Conservation (phyloP, 257 asterid species). For the Solanum habrochaites region DNA sequence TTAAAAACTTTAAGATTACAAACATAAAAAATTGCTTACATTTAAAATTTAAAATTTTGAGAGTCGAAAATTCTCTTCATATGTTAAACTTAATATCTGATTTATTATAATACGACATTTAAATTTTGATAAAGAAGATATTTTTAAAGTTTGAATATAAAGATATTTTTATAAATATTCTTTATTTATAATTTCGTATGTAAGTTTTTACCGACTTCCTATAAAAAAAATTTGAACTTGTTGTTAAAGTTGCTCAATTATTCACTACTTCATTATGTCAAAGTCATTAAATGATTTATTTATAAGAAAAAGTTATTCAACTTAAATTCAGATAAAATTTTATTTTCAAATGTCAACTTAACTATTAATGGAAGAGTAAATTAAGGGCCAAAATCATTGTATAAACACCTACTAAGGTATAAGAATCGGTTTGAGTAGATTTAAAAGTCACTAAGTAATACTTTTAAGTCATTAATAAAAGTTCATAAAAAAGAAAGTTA, state of each 20-base stretch:
- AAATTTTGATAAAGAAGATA: neutral
- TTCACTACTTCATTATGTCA: neutral
- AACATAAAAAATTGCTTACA: no score
- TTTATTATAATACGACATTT: no score
- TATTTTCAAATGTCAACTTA: no score
- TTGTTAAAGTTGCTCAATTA: neutral
- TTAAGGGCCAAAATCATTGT: neutral
- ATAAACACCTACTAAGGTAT: no score
- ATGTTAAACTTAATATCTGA: neutral
- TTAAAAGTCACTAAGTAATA: no score
- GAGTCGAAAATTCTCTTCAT: neutral
- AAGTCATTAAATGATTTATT: neutral
- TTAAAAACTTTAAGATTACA: no score
- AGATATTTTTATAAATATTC: no score
- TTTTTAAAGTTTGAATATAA: neutral
- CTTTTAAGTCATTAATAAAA: neutral
- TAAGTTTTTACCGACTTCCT: neutral
- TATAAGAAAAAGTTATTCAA: neutral
- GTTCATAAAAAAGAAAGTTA: no score
- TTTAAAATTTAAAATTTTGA: no score
- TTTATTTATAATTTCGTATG: no score
- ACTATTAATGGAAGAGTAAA: neutral
- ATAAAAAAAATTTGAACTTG: neutral
- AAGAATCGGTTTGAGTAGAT: neutral
- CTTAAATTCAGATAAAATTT: neutral